phyloP scores from a whole-genome alignment of 768 basidiomycete species.

The Xerocomus spinulosus region DNA sequence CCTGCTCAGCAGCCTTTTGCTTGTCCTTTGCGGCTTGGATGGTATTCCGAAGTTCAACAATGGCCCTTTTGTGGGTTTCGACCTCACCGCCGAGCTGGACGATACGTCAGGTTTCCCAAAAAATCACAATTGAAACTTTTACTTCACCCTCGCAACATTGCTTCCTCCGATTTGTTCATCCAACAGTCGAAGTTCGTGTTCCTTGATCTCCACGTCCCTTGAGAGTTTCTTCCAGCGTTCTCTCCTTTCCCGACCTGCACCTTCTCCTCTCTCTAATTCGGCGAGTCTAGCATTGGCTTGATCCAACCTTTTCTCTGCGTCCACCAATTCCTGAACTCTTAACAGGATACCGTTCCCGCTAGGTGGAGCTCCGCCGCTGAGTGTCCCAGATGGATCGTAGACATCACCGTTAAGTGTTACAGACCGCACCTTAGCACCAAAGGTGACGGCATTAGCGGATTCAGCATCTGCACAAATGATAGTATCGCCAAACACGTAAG shows the following conservation, averaged over 20 bases:
- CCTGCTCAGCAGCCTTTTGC: constrained; percentile 69
- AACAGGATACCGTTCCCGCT: constrained; percentile 68
- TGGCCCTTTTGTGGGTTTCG: constrained; percentile 60
- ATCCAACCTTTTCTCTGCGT: constrained; percentile 55
- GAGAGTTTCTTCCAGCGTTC: constrained; percentile 57
- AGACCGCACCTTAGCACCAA: constrained; percentile 64
- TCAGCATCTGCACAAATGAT: constrained; percentile 88
- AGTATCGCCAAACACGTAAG: constrained; percentile 90
- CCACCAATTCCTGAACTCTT: constrained; percentile 77
- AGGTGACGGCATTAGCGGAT: constrained; percentile 84
- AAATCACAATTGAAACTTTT: not conserved
- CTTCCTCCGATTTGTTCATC: constrained; percentile 84
- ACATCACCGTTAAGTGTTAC: constrained; percentile 94
- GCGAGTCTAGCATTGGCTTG: constrained; percentile 46
- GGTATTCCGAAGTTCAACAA: constrained; percentile 53
- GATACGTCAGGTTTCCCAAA: not conserved
- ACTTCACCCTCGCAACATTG: constrained; percentile 83
- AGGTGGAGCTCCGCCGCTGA: constrained; percentile 88
- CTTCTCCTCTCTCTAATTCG: constrained; percentile 53
- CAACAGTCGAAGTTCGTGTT: constrained; percentile 78
- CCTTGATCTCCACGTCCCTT: constrained; percentile 81
- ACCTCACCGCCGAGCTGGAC: constrained; percentile 78
- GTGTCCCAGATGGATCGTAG: constrained; percentile 92
- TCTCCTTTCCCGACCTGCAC: constrained; percentile 45
- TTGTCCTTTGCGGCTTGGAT: constrained; percentile 68